These are phyloP conservation scores for Cadophora luteo-olivacea DNA, from an alignment of 2,329 filamentous ascomycete genomes.

Conservation along the genomic window DNA sequence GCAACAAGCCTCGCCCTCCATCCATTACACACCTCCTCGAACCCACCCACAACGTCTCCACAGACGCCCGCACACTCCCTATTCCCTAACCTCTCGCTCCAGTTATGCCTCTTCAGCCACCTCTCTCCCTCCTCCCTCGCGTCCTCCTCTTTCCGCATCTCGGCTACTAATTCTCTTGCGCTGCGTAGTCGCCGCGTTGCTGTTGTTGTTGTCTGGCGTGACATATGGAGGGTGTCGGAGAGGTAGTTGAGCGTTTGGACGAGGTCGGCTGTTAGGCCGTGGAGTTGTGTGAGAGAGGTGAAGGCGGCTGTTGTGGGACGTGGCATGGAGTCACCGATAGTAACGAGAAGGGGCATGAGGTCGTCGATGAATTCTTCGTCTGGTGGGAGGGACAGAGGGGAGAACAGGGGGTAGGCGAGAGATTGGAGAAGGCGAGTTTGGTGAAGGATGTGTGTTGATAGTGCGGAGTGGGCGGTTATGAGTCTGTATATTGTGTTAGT, in stretches of 20 bases:
- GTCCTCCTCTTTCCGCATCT: constrained; percentile 85
- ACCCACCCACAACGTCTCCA: constrained; percentile 86
- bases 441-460: constrained; percentile 76
- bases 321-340: constrained; percentile 71
- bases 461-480: constrained; percentile 76
- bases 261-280: constrained; percentile 74
- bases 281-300: constrained; percentile 70
- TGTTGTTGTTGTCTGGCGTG: constrained; percentile 82
- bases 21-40: constrained; percentile 86
- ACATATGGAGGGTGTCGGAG: constrained; percentile 93
- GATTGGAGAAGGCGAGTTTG: constrained; percentile 79
- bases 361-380: constrained; percentile 70
- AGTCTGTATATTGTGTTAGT: constrained; percentile 55
- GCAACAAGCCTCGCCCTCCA: constrained; percentile 80
- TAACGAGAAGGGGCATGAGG: constrained; percentile 70
- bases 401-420: constrained; percentile 73
- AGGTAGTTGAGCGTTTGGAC: constrained; percentile 84
- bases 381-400: constrained; percentile 68
- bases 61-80: constrained; percentile 87
- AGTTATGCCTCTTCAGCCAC: constrained; percentile 83
- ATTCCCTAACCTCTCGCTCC: constrained; percentile 76
- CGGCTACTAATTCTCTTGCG: constrained; percentile 83
- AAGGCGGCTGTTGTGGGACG: constrained; percentile 66
- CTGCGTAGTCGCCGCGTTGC: constrained; percentile 81
- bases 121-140: constrained; percentile 80